Evolutionary conservation across 164 flowering plant species (phyloP).

Genomic region (Chimonanthus praecox): DNA sequence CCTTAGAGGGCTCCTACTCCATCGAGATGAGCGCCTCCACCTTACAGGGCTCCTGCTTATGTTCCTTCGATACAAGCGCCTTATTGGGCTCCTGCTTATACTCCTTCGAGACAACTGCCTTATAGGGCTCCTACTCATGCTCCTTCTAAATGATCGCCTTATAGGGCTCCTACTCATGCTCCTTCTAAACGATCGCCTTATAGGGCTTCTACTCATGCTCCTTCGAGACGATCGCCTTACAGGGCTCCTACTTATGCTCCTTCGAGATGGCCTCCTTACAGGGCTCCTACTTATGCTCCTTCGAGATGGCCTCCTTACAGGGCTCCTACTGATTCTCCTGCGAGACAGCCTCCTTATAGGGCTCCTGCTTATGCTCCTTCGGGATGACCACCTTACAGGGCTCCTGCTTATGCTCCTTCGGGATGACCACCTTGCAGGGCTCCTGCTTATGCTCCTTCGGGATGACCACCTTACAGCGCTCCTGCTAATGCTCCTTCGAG

Average conservation of each 20-base stretch:
- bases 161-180: slow-evolving; percentile 28
- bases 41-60: slow-evolving; percentile 42
- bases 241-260: too few species aligned
- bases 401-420: slow-evolving; percentile 33
- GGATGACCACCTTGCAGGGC: slow-evolving; percentile 35
- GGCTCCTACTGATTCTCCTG: slow-evolving; percentile 54
- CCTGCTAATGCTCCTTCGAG: slow-evolving; percentile 31
- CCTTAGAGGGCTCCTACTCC: too few species aligned
- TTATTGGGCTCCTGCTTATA: slow-evolving; percentile 41
- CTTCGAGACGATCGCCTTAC: slow-evolving; percentile 9
- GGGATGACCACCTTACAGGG: slow-evolving; percentile 31
- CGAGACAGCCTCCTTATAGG: slow-evolving; percentile 42
- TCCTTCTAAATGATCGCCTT: slow-evolving; percentile 25
- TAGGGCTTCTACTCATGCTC: slow-evolving; percentile 43
- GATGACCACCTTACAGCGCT: slow-evolving; percentile 34
- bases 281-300: slow-evolving; percentile 35
- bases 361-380: slow-evolving; percentile 37
- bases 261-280: too few species aligned
- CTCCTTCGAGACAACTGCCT: slow-evolving; percentile 30
- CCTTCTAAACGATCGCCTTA: slow-evolving; percentile 18
- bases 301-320: slow-evolving; percentile 1
- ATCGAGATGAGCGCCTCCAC: background rate
- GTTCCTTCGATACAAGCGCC: slow-evolving; percentile 21
- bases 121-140: slow-evolving; percentile 42
- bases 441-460: slow-evolving; percentile 37